A percentile compares a stretch with the other conserved stretches of the same genome.
Conservation (phyloP, 805 yeast genomes). For the Spathaspora sp. region DNA sequence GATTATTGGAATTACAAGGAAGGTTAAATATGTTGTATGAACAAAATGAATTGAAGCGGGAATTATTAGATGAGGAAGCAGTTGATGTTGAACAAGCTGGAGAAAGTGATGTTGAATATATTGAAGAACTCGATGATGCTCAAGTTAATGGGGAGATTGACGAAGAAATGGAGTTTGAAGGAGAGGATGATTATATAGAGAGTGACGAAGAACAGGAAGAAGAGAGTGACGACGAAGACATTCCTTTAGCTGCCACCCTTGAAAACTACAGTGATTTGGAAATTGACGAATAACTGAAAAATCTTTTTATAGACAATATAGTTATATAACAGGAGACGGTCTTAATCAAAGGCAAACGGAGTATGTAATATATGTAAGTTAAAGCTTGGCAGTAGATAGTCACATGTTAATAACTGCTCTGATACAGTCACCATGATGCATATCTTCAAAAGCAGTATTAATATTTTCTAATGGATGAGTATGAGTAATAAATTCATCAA, state of each 20-base stretch:
- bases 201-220: slow-evolving; percentile 11
- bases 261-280: slow-evolving; percentile 22
- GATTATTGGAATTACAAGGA: slow-evolving; percentile 49
- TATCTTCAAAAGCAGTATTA: slow-evolving; percentile 88
- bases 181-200: slow-evolving; percentile 13
- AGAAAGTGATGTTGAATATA: slow-evolving; percentile 61
- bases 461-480: slow-evolving; percentile 74
- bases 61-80: slow-evolving; percentile 27
- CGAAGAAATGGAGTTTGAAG: slow-evolving; percentile 17
- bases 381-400: slow-evolving; percentile 1
- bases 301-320: not conserved
- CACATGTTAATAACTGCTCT: slow-evolving; percentile 76
- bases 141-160: slow-evolving; percentile 14
- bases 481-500: slow-evolving; percentile 92
- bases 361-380: not conserved
- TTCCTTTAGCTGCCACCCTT: slow-evolving; percentile 10
- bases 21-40: slow-evolving; percentile 46
- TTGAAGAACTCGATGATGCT: slow-evolving; percentile 64
- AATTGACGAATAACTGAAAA: slow-evolving; percentile 4
- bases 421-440: slow-evolving; percentile 91
- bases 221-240: slow-evolving; percentile 7
- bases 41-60: slow-evolving; percentile 38
- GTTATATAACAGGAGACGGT: too few species aligned
- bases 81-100: slow-evolving; percentile 23
- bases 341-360: too few species aligned